Evolutionary conservation across 306 rosid species (phyloP), one percentile per base, ranked within the genome.

Genomic region (Cucumis cinereus): DNA sequence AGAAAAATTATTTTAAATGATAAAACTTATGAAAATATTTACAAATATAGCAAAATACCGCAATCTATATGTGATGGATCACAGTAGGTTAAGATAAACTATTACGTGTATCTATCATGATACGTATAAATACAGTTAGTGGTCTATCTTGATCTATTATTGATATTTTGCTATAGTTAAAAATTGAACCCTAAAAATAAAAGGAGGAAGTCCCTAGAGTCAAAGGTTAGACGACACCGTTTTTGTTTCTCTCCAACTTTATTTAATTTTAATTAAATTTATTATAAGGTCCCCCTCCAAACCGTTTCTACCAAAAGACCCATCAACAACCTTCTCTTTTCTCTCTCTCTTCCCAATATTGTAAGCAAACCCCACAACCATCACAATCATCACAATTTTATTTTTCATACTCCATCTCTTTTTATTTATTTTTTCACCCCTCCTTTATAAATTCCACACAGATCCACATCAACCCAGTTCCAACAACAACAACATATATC

Each of bases 311-410:
- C 96, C 87, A 85, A 71, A 71, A 85, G 96, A 94, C 98, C 79
- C 91, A 83, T 90, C 96, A 93, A 91, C 98, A 85, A 87, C 87
- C 95, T 54, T 8, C 78, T 57, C 35, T 3, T 30, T 30, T 30
- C 79, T 55, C 73, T 72, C 49, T 80, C 75, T 85, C 88, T 90
- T 88, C 78, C 94, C 92, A 80, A 79, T 80, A 81, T 91, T 93
- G 86, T 86, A 93, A 90, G 98, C 97, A 93, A 93, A 87, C 97
- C 92, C 92, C 93, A 87, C 90, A 86, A 84, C 85, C 93, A 88
- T 89, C 91, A 73, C 81, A 67, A 81, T 85, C 88, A 83, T 82
- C 83, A 91, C 81, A 67, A 85, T 77, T 83, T 84, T 86, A 50
- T 88, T 83, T 85, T 90, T 88, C 87, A 92, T 91, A 79, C 92